A percentile compares a stretch with the other conserved stretches of the same genome.
These are phyloP conservation scores for Coniophora puteana DNA, from an alignment of 1,284 basidiomycete genomes.

Conservation along the genomic window DNA sequence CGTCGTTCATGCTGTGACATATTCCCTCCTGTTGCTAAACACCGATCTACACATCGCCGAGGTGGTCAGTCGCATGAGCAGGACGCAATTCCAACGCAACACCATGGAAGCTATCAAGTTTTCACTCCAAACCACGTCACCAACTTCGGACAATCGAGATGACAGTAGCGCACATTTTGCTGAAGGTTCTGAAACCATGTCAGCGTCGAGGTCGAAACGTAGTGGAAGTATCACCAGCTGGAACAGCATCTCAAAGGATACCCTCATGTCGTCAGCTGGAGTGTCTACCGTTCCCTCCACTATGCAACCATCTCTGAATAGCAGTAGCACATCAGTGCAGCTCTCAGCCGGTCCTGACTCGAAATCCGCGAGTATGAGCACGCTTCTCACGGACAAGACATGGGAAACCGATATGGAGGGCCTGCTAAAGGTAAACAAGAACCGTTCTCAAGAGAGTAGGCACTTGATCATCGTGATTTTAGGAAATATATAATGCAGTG, in stretches of 20 bases:
- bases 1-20: conserved; percentile 90
- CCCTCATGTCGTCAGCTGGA: conserved; percentile 37
- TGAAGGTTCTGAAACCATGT: conserved; percentile 43
- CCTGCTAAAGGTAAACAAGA: conserved; percentile 67
- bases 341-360: conserved; percentile 38
- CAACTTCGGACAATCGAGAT: conserved; percentile 65
- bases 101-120: conserved; percentile 83
- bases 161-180: conserved; percentile 55
- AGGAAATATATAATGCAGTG: conserved; percentile 95
- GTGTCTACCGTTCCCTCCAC: conserved; percentile 31
- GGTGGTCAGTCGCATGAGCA: conserved; percentile 85
- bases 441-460: neutral
- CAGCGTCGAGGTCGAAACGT: conserved; percentile 55
- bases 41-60: conserved; percentile 98
- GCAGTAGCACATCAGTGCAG: conserved; percentile 37
- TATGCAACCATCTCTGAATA: conserved; percentile 30
- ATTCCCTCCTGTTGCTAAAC: conserved; percentile 92
- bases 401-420: conserved; percentile 88
- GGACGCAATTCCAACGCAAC: conserved; percentile 91
- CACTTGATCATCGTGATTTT: no score
- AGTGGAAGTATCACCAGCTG: conserved; percentile 81
- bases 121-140: conserved; percentile 48
- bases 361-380: conserved; percentile 30
- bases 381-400: conserved; percentile 52
- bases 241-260: conserved; percentile 70